A percentile compares a stretch with the other conserved stretches of the same genome.
Conservation (phyloP, 805 yeast species). For the Ogataea methylovora region DNA sequence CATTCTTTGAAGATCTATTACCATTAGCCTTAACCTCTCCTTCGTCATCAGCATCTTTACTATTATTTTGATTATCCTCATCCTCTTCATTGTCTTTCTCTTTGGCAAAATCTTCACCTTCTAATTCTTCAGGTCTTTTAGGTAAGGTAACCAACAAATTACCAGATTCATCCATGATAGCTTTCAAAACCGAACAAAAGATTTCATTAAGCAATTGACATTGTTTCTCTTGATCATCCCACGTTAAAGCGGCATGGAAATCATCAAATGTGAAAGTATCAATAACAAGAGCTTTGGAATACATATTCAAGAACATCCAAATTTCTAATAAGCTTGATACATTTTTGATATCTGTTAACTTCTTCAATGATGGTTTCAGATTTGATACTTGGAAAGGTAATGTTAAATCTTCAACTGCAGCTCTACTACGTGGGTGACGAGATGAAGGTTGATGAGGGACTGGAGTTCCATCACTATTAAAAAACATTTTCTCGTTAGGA, state of each 20-base stretch:
- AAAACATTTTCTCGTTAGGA: background rate
- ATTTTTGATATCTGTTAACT: constrained; percentile 14
- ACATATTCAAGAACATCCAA: constrained; percentile 73
- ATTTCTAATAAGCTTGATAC: constrained; percentile 47
- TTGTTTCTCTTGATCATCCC: constrained; percentile 36
- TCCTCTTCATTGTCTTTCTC: constrained; percentile 16
- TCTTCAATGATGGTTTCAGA: constrained; percentile 18
- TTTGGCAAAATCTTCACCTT: constrained; percentile 11
- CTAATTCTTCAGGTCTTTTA: constrained; percentile 17
- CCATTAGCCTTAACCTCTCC: constrained; percentile 5
- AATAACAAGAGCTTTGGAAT: constrained; percentile 53
- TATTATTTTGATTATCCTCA: constrained; percentile 15
- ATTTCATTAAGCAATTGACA: constrained; percentile 57
- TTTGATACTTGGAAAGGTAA: constrained; percentile 20
- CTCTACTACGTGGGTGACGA: constrained; percentile 1
- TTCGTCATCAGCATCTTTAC: constrained; percentile 14
- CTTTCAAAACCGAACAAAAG: constrained; percentile 56
- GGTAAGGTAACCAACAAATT: constrained; percentile 18
- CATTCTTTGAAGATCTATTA: constrained; percentile 3
- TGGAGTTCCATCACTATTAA: background rate
- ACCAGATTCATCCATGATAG: constrained; percentile 38
- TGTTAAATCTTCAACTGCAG: constrained; percentile 24
- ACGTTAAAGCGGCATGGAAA: constrained; percentile 48
- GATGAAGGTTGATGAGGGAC: background rate
- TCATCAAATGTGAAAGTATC: constrained; percentile 79